Conservation (phyloP, 805 yeast genomes). For the Ogataea ramenticola region DNA sequence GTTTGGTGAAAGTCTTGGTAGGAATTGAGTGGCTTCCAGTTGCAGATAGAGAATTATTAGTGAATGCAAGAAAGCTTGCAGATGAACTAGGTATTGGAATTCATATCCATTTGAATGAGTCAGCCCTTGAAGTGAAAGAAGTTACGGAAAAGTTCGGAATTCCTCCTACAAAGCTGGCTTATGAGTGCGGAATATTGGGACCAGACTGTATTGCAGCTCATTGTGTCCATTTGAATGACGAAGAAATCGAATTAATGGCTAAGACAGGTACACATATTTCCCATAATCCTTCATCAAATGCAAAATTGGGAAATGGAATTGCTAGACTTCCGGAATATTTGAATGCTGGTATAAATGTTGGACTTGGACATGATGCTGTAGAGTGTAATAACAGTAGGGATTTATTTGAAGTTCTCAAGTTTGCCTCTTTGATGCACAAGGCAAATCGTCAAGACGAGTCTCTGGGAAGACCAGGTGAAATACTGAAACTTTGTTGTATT, state of each 20-base stretch:
- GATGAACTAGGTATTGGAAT: conserved; percentile 4
- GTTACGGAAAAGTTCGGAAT: not conserved
- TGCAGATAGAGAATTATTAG: conserved; percentile 1
- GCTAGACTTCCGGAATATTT: conserved; percentile 2
- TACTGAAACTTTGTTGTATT: conserved; percentile 3
- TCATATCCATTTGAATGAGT: conserved; percentile 5
- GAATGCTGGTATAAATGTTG: conserved; percentile 1
- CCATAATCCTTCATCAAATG: conserved; percentile 4
- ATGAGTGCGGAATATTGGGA: conserved; percentile 4
- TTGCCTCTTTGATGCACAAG: conserved; percentile 4
- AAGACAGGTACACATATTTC: conserved; percentile 3
- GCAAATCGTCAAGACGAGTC: conserved; percentile 5
- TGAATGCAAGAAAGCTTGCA: conserved; percentile 3
- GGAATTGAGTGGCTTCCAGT: conserved; percentile 5
- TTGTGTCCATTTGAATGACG: conserved; percentile 5
- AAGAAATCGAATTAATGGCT: conserved; percentile 2
- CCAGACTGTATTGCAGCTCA: conserved; percentile 7
- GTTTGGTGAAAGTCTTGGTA: conserved; percentile 3
- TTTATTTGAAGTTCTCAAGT: conserved; percentile 4
- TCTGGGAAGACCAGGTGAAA: not conserved
- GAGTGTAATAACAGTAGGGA: conserved; percentile 4
- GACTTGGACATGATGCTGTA: conserved; percentile 5
- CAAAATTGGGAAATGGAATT: conserved; percentile 5
- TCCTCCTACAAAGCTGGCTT: conserved; percentile 3
- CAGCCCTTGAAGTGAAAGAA: conserved; percentile 3